These are phyloP conservation scores for Flaveria floridana DNA, from an alignment of 140 eudicot genomes.

Conservation along the genomic window DNA sequence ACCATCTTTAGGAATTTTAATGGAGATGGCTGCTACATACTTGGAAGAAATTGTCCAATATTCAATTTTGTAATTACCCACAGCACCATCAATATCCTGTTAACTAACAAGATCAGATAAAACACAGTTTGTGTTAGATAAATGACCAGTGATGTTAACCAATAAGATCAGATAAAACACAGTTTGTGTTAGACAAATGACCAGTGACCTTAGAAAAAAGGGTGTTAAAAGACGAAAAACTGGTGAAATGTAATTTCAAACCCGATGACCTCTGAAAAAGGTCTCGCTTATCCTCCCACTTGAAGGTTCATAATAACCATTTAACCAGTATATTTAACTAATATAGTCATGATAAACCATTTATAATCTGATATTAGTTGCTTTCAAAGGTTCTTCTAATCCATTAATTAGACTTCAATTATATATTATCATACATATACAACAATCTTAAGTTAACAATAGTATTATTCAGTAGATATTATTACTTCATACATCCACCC, in stretches of 20 bases:
- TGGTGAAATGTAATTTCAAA: not conserved
- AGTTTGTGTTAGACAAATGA: no score
- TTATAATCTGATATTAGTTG: not conserved
- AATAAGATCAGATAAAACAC: no score
- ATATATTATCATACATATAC: conserved; percentile 8
- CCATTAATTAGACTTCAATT: not conserved
- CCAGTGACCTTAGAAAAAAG: no score
- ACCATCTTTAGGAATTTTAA: not conserved
- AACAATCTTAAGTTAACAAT: conserved; percentile 10
- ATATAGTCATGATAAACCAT: conserved; percentile 6
- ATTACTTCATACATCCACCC: conserved; percentile 16
- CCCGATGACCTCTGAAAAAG: not conserved
- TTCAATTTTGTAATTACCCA: not conserved
- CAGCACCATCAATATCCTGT: no score
- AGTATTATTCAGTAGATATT: conserved; percentile 20
- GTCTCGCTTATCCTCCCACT: not conserved
- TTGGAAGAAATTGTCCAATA: not conserved
- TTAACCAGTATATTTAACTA: no score
- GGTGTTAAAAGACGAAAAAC: not conserved
- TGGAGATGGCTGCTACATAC: not conserved
- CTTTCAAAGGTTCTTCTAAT: conserved; percentile 3
- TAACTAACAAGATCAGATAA: no score
- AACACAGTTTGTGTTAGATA: no score
- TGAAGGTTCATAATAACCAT: no score
- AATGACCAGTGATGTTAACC: no score